Base-by-base conservation (phyloP, 345 rosid genomes). In the Citrus hindsii region DNA sequence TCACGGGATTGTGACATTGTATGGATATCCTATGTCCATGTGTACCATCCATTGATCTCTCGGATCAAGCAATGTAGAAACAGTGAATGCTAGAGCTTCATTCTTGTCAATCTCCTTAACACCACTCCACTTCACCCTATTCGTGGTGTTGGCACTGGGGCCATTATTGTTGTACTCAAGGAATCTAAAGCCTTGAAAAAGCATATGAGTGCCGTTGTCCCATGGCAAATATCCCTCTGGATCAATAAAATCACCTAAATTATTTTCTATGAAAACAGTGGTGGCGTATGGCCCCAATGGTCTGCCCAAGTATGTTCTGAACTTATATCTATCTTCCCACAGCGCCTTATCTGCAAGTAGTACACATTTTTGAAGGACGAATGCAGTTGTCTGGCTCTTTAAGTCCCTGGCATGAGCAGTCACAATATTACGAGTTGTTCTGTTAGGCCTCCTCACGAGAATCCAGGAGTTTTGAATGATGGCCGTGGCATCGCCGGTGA, bases 351-450 rank as follows among this genome's bases (percentile, higher is more conserved):
- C 97, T 0, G 97, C 91, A 21, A 90, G 97, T 37, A 92, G 85
- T 73, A 88, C 86, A 85, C 98, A 93, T 84, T 88, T 90, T 35
- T 94, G 97, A 82, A 94, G 75, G 46, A 90, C 88, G 53, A 90
- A 69, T n/a, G 90, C 92, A n/a, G 82, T 87, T 69, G 40, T 83
- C 83, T 86, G 84, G 24, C 69, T 67, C 9, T 0, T 75, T 53
- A 67, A 76, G 38, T 74, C 63, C 37, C 86, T 84, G 6, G 94
- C 94, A 3, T 89, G 89, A 18, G 95, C 97, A 1, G 94, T 90
- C 56, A 94, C 81, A 2, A 90, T 84, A 87, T 91, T 92, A 19
- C 22, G 80, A 33, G 42, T 62, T 88, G 92, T 66, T 78, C 80
- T 0, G 77, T 77, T 84, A 4, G 90, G 90, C 82, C 82, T 88